Evolutionary conservation across 352 stramenopile genomes (phyloP).

Genomic region (Saprolegnia diclina): DNA sequence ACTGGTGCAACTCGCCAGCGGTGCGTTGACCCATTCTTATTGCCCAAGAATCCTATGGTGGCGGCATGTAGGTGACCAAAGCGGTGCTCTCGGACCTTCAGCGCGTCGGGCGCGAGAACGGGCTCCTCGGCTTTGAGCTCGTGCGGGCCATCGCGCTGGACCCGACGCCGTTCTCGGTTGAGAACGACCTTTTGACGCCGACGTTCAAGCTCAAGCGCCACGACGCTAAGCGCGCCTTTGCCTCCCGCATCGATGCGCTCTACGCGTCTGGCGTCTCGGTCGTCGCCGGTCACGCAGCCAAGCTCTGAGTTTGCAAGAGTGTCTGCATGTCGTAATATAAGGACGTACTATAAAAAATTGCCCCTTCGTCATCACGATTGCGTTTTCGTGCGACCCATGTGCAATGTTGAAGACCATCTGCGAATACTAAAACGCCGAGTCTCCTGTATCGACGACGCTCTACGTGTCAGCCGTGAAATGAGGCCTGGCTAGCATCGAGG

Average conservation of each 20-base stretch:
- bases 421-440: too few relatives aligned
- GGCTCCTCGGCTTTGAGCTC: conserved; percentile 90
- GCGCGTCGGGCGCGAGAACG: conserved; percentile 43
- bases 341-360: too few relatives aligned
- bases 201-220: conserved; percentile 96
- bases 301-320: background rate
- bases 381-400: too few relatives aligned
- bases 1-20: conserved; percentile 19
- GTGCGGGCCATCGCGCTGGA: conserved; percentile 86
- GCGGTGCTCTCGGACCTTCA: conserved; percentile 77
- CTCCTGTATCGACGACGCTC: too few relatives aligned
- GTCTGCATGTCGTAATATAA: too few relatives aligned
- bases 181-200: conserved; percentile 91
- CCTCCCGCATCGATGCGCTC: conserved; percentile 65
- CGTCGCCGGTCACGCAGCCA: background rate
- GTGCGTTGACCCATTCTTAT: too few relatives aligned
- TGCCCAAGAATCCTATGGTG: background rate
- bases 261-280: conserved; percentile 39
- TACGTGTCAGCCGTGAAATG: too few relatives aligned
- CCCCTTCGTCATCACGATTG: too few relatives aligned
- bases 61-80: conserved; percentile 32
- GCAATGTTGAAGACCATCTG: too few relatives aligned
- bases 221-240: conserved; percentile 81
- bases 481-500: too few relatives aligned
- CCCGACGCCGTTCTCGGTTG: conserved; percentile 76